phyloP scores from a whole-genome alignment of 345 rosid genomes.

The Gossypium thurberi region DNA sequence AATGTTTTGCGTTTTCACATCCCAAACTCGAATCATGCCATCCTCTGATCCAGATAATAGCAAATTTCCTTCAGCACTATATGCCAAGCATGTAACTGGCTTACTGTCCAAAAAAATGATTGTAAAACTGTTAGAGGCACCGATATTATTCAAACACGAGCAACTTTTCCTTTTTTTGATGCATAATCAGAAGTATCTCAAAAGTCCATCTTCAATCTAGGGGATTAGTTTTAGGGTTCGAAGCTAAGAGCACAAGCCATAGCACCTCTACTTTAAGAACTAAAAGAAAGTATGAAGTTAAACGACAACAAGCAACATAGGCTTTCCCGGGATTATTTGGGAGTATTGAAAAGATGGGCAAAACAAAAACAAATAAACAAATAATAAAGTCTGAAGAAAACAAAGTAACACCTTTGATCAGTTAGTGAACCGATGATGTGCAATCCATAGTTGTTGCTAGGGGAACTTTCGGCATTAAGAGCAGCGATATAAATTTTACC shows the following conservation, averaged over 20 bases:
- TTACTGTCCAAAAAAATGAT: conserved; percentile 40
- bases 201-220: not conserved
- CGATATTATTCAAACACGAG: not conserved
- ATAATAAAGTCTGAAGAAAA: too few relatives aligned
- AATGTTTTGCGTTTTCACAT: conserved; percentile 33
- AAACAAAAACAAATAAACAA: not conserved
- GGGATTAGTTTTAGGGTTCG: not conserved
- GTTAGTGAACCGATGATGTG: conserved; percentile 62
- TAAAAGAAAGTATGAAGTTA: not conserved
- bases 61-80: conserved; percentile 43
- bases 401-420: conserved; percentile 33
- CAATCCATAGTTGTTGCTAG: conserved; percentile 35
- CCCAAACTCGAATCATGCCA: conserved; percentile 62
- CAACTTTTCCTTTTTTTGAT: not conserved
- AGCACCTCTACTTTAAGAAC: not conserved
- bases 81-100: conserved; percentile 67
- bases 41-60: conserved; percentile 78
- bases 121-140: not conserved
- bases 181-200: not conserved
- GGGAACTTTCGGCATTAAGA: conserved; percentile 45
- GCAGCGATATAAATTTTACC: conserved; percentile 72
- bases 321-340: not conserved
- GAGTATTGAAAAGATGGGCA: not conserved
- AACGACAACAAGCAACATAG: not conserved
- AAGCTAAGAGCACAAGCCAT: not conserved